Evolutionary conservation across 129 eudicot genomes (phyloP).

Genomic region (Arctium lappa): DNA sequence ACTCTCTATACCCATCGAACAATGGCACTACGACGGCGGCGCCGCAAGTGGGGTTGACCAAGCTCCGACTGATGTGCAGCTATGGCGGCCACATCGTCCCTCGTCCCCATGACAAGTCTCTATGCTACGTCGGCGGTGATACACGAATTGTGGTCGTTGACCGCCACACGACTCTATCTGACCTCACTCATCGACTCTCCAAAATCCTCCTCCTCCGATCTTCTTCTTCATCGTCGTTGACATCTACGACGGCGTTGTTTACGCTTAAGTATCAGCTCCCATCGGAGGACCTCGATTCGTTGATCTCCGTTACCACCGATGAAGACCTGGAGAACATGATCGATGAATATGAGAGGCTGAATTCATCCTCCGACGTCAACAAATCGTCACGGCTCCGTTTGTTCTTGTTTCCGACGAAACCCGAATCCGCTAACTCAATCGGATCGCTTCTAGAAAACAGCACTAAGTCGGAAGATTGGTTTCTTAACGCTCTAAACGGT

Average conservation of each 20-base stretch:
- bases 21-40: conserved; percentile 29
- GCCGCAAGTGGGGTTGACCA: conserved; percentile 19
- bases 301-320: conserved; percentile 51
- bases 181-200: conserved; percentile 30
- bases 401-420: conserved; percentile 52
- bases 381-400: conserved; percentile 44
- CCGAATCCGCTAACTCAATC: conserved; percentile 42
- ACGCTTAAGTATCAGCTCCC: conserved; percentile 62
- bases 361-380: conserved; percentile 10
- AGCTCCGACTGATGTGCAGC: conserved; percentile 52
- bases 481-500: conserved; percentile 67
- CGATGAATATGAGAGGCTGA: conserved; percentile 66
- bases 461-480: conserved; percentile 79
- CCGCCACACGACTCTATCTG: conserved; percentile 30
- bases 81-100: conserved; percentile 58
- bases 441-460: conserved; percentile 50
- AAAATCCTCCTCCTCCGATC: conserved; percentile 33
- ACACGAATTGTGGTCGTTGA: conserved; percentile 53
- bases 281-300: conserved; percentile 62
- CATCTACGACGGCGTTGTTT: conserved; percentile 47
- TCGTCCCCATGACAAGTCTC: conserved; percentile 44
- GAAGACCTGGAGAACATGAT: conserved; percentile 67
- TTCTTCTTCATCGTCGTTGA: conserved; percentile 1
- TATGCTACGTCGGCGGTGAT: conserved; percentile 52
- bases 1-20: conserved; percentile 22